These are phyloP conservation scores for Scheffersomyces spartinae DNA, from an alignment of 805 yeast genomes.

Conservation along the genomic window DNA sequence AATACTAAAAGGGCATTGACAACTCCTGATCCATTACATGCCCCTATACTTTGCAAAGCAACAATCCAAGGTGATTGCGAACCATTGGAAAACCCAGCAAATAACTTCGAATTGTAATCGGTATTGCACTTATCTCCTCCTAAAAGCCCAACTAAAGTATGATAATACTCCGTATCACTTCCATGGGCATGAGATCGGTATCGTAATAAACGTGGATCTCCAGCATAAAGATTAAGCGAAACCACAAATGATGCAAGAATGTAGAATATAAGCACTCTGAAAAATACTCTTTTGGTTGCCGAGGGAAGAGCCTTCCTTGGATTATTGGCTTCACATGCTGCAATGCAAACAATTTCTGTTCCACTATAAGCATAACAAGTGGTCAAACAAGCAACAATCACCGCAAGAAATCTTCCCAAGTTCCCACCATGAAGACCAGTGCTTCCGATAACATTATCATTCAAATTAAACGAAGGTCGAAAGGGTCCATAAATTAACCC, in stretches of 20 bases:
- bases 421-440: constrained; percentile 47
- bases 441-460: constrained; percentile 48
- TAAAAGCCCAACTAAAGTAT: constrained; percentile 4
- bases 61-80: constrained; percentile 35
- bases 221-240: constrained; percentile 63
- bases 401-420: constrained; percentile 47
- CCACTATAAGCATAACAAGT: constrained; percentile 74
- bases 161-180: constrained; percentile 11
- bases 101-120: constrained; percentile 8
- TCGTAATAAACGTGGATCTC: constrained; percentile 61
- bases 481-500: constrained; percentile 56
- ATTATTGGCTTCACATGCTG: constrained; percentile 77
- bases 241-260: constrained; percentile 56
- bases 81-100: constrained; percentile 27
- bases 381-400: constrained; percentile 48
- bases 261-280: constrained; percentile 57
- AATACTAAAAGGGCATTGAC: constrained; percentile 27
- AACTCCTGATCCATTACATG: constrained; percentile 23
- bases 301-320: constrained; percentile 70
- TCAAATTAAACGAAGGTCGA: constrained; percentile 58
- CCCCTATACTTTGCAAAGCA: constrained; percentile 27
- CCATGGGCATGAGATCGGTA: constrained; percentile 29
- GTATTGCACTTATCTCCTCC: constrained; percentile 25
- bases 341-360: constrained; percentile 71
- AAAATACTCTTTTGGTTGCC: constrained; percentile 66